A percentile compares a stretch with the other conserved stretches of the same genome.
These are phyloP conservation scores for Penicillium sp. DNA, from an alignment of 2,329 filamentous ascomycete species.

Conservation along the genomic window DNA sequence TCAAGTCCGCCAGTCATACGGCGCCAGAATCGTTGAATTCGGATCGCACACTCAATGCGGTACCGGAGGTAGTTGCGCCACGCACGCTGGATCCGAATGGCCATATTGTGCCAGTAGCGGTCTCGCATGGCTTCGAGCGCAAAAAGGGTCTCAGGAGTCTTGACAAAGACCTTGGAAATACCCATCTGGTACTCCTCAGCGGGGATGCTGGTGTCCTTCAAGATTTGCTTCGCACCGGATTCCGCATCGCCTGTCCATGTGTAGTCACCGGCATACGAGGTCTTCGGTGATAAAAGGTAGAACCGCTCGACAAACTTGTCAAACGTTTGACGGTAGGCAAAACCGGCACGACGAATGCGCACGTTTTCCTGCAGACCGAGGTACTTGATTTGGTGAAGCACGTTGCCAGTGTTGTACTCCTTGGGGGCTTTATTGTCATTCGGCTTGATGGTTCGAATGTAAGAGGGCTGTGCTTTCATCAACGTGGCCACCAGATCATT, in stretches of 20 bases:
- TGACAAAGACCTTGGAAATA: constrained; percentile 95
- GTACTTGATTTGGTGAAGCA: constrained; percentile 97
- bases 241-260: constrained; percentile 88
- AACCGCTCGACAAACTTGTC: constrained; percentile 98
- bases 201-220: constrained; percentile 94
- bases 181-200: constrained; percentile 95
- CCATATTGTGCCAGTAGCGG: constrained; percentile 99
- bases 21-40: constrained; percentile 93
- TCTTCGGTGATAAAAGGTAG: constrained; percentile 88
- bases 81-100: constrained; percentile 90
- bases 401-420: constrained; percentile 87
- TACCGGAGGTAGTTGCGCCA: constrained; percentile 96
- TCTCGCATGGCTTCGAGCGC: constrained; percentile 97
- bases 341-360: constrained; percentile 89
- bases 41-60: constrained; percentile 81
- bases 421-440: constrained; percentile 97
- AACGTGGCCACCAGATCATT: constrained; percentile 91
- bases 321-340: constrained; percentile 93
- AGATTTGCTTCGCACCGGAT: constrained; percentile 81
- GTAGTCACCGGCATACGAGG: constrained; percentile 93
- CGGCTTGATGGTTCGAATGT: constrained; percentile 98
- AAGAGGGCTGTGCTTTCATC: constrained; percentile 96
- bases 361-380: constrained; percentile 99
- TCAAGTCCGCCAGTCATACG: constrained; percentile 87
- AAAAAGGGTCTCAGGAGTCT: constrained; percentile 93